Conservation (phyloP, 345 rosid genomes). For the Garcia nutans region DNA sequence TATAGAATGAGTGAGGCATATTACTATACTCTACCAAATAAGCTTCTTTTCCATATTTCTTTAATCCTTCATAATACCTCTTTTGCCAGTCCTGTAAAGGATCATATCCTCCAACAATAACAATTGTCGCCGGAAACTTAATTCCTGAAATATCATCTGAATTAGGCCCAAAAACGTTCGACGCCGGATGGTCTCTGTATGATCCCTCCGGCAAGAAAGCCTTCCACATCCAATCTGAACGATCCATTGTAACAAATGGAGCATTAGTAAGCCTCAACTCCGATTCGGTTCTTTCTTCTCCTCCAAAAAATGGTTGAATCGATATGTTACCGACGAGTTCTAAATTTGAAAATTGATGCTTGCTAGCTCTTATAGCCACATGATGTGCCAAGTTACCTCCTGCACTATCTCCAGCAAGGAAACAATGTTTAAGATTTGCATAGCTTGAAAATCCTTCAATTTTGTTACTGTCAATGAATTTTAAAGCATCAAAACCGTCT, state of each 20-base stretch:
- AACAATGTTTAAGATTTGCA: conserved; percentile 3
- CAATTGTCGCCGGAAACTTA: not conserved
- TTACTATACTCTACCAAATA: conserved; percentile 11
- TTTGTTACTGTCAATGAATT: not conserved
- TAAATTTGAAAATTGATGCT: not conserved
- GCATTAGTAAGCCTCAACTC: not conserved
- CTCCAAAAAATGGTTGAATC: conserved; percentile 16
- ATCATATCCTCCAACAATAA: conserved; percentile 16
- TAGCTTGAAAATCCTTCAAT: not conserved
- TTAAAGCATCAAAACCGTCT: conserved; percentile 26
- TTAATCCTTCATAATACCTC: conserved; percentile 16
- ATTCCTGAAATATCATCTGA: conserved; percentile 2
- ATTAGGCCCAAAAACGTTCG: conserved; percentile 13
- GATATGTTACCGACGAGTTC: not conserved
- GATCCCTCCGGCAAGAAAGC: conserved; percentile 13
- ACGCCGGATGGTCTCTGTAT: conserved; percentile 14
- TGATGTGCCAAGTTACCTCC: conserved; percentile 17
- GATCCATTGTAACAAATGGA: not conserved
- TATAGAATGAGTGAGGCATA: not conserved
- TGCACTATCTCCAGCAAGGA: conserved; percentile 17
- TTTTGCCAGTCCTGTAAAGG: conserved; percentile 21
- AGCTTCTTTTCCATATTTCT: conserved; percentile 13
- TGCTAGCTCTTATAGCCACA: not conserved
- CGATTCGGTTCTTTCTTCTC: conserved; percentile 18
- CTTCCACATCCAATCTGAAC: conserved; percentile 16